These are phyloP conservation scores for Pyrenochaeta sp. DNA, from an alignment of 2,329 filamentous ascomycete species.

Conservation along the genomic window DNA sequence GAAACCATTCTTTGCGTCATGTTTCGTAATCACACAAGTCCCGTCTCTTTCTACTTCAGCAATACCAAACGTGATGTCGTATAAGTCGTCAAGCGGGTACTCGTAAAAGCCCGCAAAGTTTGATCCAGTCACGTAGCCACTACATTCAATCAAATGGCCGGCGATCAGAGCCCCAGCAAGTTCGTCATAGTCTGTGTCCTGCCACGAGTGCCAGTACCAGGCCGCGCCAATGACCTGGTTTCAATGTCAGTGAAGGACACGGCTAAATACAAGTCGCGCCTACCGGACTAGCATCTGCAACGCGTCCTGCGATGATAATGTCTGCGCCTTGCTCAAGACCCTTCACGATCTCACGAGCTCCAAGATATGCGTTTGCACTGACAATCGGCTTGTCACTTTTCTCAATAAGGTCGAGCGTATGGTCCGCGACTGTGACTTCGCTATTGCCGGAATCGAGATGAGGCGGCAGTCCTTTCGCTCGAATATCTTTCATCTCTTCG, in stretches of 20 bases:
- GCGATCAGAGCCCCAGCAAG: slow-evolving; percentile 57
- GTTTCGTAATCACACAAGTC: slow-evolving; percentile 59
- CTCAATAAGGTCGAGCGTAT: slow-evolving; percentile 51
- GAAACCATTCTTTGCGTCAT: slow-evolving; percentile 52
- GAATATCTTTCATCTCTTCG: slow-evolving; percentile 37
- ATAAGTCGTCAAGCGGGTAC: slow-evolving; percentile 51
- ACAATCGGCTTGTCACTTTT: slow-evolving; percentile 50
- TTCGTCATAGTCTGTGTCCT: slow-evolving; percentile 56
- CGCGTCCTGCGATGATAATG: slow-evolving; percentile 45
- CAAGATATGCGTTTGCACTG: slow-evolving; percentile 63
- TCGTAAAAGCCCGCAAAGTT: slow-evolving; percentile 65
- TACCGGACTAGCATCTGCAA: slow-evolving; percentile 47
- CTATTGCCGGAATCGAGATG: slow-evolving; percentile 55
- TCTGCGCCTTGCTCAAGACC: slow-evolving; percentile 44
- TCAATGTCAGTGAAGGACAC: neutral
- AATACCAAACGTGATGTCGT: slow-evolving; percentile 59
- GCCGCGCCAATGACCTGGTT: slow-evolving; percentile 62
- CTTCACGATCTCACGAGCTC: slow-evolving; percentile 50
- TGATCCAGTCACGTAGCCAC: slow-evolving; percentile 61
- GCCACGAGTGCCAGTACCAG: slow-evolving; percentile 65
- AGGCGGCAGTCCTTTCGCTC: slow-evolving; percentile 47
- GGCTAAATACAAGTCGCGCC: neutral
- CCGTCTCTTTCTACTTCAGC: slow-evolving; percentile 59
- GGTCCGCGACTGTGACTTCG: slow-evolving; percentile 44
- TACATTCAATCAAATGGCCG: slow-evolving; percentile 56